Evolutionary conservation across 352 stramenopile genomes (phyloP).

Genomic region (Phytophthora fragariaefolia): DNA sequence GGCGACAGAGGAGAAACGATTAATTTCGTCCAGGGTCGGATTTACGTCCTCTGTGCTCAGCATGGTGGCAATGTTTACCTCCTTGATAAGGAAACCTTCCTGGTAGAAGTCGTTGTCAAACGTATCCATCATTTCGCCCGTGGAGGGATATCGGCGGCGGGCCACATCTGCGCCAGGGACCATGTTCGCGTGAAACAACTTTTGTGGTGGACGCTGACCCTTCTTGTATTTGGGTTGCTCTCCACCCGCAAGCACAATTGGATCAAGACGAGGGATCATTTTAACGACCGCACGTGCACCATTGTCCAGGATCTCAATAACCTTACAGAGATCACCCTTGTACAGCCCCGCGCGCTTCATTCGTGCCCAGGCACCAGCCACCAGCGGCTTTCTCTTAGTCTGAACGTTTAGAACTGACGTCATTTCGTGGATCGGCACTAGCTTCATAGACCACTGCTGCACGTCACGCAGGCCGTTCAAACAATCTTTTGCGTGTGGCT

Average conservation of each 20-base stretch:
- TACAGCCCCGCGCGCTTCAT: slow-evolving; percentile 89
- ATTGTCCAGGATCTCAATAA: slow-evolving; percentile 89
- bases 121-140: slow-evolving; percentile 88
- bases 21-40: slow-evolving; percentile 88
- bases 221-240: slow-evolving; percentile 91
- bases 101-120: slow-evolving; percentile 92
- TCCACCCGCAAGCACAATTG: slow-evolving; percentile 71
- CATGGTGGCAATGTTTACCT: slow-evolving; percentile 90
- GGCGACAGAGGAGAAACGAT: slow-evolving; percentile 78
- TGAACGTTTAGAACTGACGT: slow-evolving; percentile 89
- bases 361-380: slow-evolving; percentile 78
- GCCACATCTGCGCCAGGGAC: slow-evolving; percentile 67
- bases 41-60: slow-evolving; percentile 87
- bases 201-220: slow-evolving; percentile 85
- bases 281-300: slow-evolving; percentile 84
- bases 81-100: slow-evolving; percentile 88
- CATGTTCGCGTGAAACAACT: slow-evolving; percentile 81
- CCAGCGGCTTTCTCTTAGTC: slow-evolving; percentile 83
- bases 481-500: slow-evolving; percentile 86
- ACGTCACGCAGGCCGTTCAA: slow-evolving; percentile 87
- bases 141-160: slow-evolving; percentile 73
- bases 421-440: slow-evolving; percentile 91
- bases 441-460: slow-evolving; percentile 89
- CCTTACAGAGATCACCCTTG: slow-evolving; percentile 90
- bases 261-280: slow-evolving; percentile 85